Base-by-base conservation (phyloP, 768 basidiomycete species). In the Suillus hirtellus region DNA sequence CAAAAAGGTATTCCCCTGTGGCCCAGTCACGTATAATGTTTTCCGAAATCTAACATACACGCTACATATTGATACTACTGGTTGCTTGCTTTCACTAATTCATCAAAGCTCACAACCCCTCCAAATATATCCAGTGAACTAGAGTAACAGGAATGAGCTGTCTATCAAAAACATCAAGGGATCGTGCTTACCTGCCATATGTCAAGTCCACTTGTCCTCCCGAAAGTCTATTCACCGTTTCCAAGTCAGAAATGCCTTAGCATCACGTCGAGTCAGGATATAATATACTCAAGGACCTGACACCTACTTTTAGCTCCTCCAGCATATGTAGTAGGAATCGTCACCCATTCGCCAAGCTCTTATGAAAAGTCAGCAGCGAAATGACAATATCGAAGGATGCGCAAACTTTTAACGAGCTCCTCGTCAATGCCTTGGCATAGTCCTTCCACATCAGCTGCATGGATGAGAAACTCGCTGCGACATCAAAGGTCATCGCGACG, bases 391-490 rank as follows among this genome's bases (percentile, higher is more conserved):
- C 31, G 31, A n/a, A 66, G 50, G 10, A 19, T 38, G 34, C 35
- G 78, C 89, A 63, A 63, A 92, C 96, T 88, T 65, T 76, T 66
- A 3, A 99, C 96, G 4, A 99, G 83, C 19, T 88, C 87, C 71
- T 93, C 86, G 73, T 99, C 97, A 63, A 99, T 95, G 1, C 97
- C 97, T 78, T 95, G 88, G 73, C 97, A 99, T 27, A 99, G 78
- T 0, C 97, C 97, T 75, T 99, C 97, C 10, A 99, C 96, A 67
- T 99, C 97, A n/a, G 97, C 97, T 0, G 97, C 96, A 75, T 99
- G 97, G 34, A 99, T 82, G 50, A 99, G 78, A 67, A 99, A 93
- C 73, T 99, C 97, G 67, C 95, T 95, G 66, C 9, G 61, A 38
- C n/a, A 58, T 60, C 34, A 61, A 52, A 61, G 55, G 63, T 54